phyloP scores from a whole-genome alignment of 2,329 filamentous ascomycete genomes.

The Botrytis fabae region DNA sequence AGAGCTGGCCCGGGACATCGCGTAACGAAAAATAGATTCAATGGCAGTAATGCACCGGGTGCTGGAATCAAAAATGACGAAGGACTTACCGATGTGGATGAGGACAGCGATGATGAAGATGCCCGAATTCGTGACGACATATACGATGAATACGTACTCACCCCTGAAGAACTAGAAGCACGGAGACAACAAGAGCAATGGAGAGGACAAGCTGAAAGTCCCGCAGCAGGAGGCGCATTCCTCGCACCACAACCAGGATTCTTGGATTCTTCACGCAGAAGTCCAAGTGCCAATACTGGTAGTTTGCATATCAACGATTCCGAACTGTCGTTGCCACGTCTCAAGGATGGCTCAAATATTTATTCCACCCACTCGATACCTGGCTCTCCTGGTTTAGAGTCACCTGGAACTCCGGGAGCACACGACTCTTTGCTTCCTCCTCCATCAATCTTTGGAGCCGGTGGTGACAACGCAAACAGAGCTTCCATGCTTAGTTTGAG shows the following conservation, averaged over 20 bases:
- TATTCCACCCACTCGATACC: conserved; percentile 21
- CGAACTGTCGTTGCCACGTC: conserved; percentile 19
- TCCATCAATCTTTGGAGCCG: conserved; percentile 15
- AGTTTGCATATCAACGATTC: conserved; percentile 24
- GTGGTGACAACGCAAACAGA: conserved; percentile 16
- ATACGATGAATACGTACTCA: conserved; percentile 24
- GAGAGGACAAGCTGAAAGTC: conserved; percentile 19
- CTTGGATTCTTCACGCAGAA: conserved; percentile 17
- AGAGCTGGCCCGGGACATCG: conserved; percentile 24
- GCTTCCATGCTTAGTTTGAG: conserved; percentile 49
- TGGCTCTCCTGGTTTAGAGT: conserved; percentile 17
- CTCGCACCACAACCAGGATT: conserved; percentile 16
- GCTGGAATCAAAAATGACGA: conserved; percentile 1
- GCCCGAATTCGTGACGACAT: conserved; percentile 17
- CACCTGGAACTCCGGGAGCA: conserved; percentile 16
- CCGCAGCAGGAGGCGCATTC: conserved; percentile 11
- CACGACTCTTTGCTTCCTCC: conserved; percentile 26
- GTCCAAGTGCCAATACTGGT: conserved; percentile 1
- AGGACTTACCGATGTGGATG: conserved; percentile 21
- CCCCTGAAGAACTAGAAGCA: conserved; percentile 22
- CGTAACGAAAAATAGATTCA: conserved; percentile 1
- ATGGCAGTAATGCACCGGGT: neutral
- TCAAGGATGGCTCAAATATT: conserved; percentile 14
- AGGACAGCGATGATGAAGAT: conserved; percentile 21
- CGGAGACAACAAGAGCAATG: conserved; percentile 8